Conservation (phyloP, 2,329 filamentous ascomycete species). For the Diaporthe caulivora region DNA sequence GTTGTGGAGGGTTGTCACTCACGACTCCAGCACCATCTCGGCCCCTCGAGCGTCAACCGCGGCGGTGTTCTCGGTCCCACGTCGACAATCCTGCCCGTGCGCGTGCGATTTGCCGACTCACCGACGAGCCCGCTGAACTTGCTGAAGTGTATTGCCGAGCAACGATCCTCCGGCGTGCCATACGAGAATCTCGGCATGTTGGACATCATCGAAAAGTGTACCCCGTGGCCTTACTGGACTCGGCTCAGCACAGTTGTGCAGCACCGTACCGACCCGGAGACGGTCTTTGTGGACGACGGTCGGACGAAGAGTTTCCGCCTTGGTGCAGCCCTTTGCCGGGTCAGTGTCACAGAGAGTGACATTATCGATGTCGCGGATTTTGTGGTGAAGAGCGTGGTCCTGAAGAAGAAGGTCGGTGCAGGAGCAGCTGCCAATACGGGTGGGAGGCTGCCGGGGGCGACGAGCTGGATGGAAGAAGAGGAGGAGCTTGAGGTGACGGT, state of each 20-base stretch:
- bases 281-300: slow-evolving; percentile 46
- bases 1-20: slow-evolving; percentile 62
- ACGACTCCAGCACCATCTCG: slow-evolving; percentile 46
- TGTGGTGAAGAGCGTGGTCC: slow-evolving; percentile 55
- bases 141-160: slow-evolving; percentile 61
- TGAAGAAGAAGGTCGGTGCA: slow-evolving; percentile 24
- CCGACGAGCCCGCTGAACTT: slow-evolving; percentile 62
- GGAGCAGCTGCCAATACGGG: background rate
- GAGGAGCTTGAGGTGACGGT: slow-evolving; percentile 57
- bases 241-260: slow-evolving; percentile 67
- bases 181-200: slow-evolving; percentile 65
- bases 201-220: slow-evolving; percentile 66
- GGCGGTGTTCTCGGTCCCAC: slow-evolving; percentile 61
- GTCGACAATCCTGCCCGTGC: slow-evolving; percentile 62
- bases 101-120: slow-evolving; percentile 58
- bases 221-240: slow-evolving; percentile 65
- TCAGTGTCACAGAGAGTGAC: slow-evolving; percentile 55
- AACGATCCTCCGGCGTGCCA: slow-evolving; percentile 60
- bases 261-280: slow-evolving; percentile 58
- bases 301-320: slow-evolving; percentile 58
- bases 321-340: slow-evolving; percentile 58
- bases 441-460: background rate
- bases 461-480: slow-evolving; percentile 45
- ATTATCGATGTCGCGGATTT: slow-evolving; percentile 59
- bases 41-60: slow-evolving; percentile 66